Base-by-base conservation (phyloP, 441 rosid species). In the Croton setiger region DNA sequence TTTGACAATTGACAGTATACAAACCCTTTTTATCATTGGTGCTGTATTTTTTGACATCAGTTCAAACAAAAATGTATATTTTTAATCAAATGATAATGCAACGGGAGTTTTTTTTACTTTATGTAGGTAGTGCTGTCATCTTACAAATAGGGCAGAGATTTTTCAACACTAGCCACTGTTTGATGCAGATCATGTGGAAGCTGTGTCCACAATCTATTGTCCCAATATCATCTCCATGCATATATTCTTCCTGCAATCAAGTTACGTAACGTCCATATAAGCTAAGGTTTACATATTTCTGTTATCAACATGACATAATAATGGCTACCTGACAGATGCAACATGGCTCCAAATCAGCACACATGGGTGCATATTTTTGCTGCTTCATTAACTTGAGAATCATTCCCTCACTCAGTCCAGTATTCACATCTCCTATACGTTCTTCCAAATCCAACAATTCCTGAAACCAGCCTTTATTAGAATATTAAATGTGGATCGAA, bases 361-460 rank as follows among this genome's bases (percentile, higher is more conserved):
- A 58, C 8, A 64, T 53, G 63, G 80, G 67, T 31, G 62, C 52
- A 60, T 77, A 72, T 55, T 66, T 83, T 71, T 72, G 77, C 74
- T 78, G 92, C 76, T 84, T 84, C 88, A 93, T 72, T 67, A 69
- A 48, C 77, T 81, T 85, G 72, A 81, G 13, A 62, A 93, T 86
- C 51, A 82, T 83, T 68, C 86, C 97, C 76, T 85, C 92, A 0
- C 45, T 83, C 44, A 88, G 81, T 66, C 96, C 97, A 13, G 96
- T 93, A 83, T 69, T 87, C 68, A 83, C 98, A 71, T 87, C 87
- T 72, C 98, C 97, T 45, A 93, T 87, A 31, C 87, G 92, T 73
- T 86, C 96, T 81, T 79, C 92, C 68, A 93, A 81, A 72, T 95
- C 98, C 83, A 90, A 71, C 82, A 93, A 72, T 77, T 93, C 98